Percentiles rank a stretch among this genome's conserved stretches.
Conservation (phyloP, 192 early-diverging fungal species). For the Chytriomyces sp. region DNA sequence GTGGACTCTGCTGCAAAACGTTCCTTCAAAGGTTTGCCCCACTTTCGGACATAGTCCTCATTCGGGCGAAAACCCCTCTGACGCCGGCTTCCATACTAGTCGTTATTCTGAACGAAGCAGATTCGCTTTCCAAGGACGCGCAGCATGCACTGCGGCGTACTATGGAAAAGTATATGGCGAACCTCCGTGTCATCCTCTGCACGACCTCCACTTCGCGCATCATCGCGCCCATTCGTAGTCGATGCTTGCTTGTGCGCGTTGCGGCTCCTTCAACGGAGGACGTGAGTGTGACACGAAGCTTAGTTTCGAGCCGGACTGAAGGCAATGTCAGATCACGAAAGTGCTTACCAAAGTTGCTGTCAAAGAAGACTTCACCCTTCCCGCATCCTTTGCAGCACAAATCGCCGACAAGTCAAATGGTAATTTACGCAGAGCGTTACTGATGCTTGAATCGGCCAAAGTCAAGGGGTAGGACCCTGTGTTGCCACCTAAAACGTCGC, state of each 20-base stretch:
- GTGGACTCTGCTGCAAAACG: constrained; percentile 77
- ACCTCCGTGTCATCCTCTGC: constrained; percentile 91
- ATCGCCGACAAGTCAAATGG: constrained; percentile 74
- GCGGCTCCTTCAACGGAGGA: constrained; percentile 77
- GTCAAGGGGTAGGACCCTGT: constrained; percentile 33
- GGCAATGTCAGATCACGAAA: constrained; percentile 44
- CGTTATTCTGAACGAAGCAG: constrained; percentile 93
- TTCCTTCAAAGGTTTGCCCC: constrained; percentile 76
- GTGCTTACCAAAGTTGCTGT: constrained; percentile 77
- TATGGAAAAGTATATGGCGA: constrained; percentile 98
- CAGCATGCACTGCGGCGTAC: constrained; percentile 96
- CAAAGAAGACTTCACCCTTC: constrained; percentile 74
- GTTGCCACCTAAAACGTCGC: not conserved
- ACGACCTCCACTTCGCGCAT: constrained; percentile 88
- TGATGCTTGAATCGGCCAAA: constrained; percentile 84
- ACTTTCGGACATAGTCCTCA: not conserved
- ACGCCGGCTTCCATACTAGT: constrained; percentile 50
- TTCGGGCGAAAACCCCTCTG: not conserved
- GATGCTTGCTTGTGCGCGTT: constrained; percentile 89
- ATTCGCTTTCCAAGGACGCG: constrained; percentile 83
- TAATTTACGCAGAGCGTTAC: constrained; percentile 85
- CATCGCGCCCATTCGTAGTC: constrained; percentile 87
- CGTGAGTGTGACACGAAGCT: constrained; percentile 42
- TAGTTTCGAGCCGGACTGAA: not conserved
- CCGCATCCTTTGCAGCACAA: constrained; percentile 58